Evolutionary conservation across 2,329 filamentous ascomycete genomes (phyloP).

Genomic region (Rhynchosporium agropyri): DNA sequence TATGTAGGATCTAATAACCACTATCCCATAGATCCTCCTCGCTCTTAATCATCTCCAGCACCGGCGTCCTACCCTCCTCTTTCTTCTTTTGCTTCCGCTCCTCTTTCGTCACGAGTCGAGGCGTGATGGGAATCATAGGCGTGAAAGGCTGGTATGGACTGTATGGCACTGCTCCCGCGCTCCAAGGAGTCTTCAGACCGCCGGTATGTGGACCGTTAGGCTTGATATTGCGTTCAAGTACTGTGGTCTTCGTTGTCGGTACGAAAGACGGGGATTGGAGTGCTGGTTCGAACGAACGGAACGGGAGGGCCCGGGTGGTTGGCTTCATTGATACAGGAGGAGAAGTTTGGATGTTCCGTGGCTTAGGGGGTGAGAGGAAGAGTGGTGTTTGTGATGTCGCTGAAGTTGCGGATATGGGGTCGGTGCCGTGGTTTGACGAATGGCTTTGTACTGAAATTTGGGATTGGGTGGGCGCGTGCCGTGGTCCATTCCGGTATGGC

Average conservation of each 20-base stretch:
- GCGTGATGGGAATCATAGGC: slow-evolving; percentile 74
- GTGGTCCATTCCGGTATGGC: slow-evolving; percentile 22
- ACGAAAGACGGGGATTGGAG: slow-evolving; percentile 52
- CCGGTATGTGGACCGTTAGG: slow-evolving; percentile 54
- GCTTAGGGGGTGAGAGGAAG: slow-evolving; percentile 23
- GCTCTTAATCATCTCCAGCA: slow-evolving; percentile 62
- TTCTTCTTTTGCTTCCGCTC: slow-evolving; percentile 71
- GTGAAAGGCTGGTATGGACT: slow-evolving; percentile 80
- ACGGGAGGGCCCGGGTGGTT: slow-evolving; percentile 52
- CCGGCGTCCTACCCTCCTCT: slow-evolving; percentile 62
- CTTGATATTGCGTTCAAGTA: slow-evolving; percentile 58
- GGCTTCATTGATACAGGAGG: slow-evolving; percentile 30
- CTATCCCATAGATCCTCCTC: slow-evolving; percentile 64
- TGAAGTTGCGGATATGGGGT: slow-evolving; percentile 33
- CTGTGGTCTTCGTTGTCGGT: slow-evolving; percentile 62
- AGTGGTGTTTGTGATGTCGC: slow-evolving; percentile 34
- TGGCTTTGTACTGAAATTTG: slow-evolving; percentile 28
- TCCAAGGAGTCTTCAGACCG: slow-evolving; percentile 64
- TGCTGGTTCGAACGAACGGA: slow-evolving; percentile 64
- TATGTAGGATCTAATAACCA: slow-evolving; percentile 35
- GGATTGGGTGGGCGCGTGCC: slow-evolving; percentile 30
- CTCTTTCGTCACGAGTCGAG: slow-evolving; percentile 70
- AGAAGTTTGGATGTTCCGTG: slow-evolving; percentile 17
- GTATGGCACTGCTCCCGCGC: slow-evolving; percentile 67
- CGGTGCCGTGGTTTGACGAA: slow-evolving; percentile 17